Conservation (phyloP, 805 yeast genomes). For the Cyberlindnera xylosilytica region DNA sequence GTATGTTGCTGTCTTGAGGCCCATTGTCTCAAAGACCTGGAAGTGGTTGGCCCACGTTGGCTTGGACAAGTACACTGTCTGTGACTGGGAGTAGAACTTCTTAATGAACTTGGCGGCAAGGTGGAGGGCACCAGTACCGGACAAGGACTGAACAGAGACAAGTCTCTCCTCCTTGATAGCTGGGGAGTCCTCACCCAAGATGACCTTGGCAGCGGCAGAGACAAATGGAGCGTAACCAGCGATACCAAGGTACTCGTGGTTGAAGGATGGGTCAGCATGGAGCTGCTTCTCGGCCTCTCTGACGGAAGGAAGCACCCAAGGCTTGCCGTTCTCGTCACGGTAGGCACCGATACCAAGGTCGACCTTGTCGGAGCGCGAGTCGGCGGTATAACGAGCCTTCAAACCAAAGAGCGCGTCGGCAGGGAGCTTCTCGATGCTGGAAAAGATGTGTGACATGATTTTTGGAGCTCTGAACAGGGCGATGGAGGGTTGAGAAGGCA, state of each 20-base stretch:
- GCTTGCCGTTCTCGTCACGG: conserved; percentile 65
- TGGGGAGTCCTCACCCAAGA: conserved; percentile 59
- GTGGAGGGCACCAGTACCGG: conserved; percentile 92
- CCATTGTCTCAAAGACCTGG: conserved; percentile 72
- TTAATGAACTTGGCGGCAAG: conserved; percentile 60
- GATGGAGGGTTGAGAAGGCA: background rate
- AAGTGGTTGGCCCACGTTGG: conserved; percentile 99
- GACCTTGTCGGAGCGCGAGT: conserved; percentile 62
- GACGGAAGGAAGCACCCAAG: conserved; percentile 72
- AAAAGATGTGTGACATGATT: conserved; percentile 33
- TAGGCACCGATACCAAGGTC: conserved; percentile 86
- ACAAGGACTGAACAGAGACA: conserved; percentile 70
- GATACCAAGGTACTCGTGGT: conserved; percentile 89
- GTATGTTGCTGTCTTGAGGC: conserved; percentile 63
- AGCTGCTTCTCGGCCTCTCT: conserved; percentile 63
- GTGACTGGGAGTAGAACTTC: conserved; percentile 34
- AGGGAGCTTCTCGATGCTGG: conserved; percentile 61
- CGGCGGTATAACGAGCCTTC: conserved; percentile 61
- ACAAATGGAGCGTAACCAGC: conserved; percentile 70
- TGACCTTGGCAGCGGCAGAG: conserved; percentile 66
- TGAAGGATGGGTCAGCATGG: conserved; percentile 54
- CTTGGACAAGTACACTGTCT: conserved; percentile 63
- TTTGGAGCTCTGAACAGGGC: background rate
- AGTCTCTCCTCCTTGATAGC: conserved; percentile 46
- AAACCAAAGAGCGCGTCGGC: conserved; percentile 87